phyloP scores from a whole-genome alignment of 768 basidiomycete species.

The Sporobolomyces phaffii region DNA sequence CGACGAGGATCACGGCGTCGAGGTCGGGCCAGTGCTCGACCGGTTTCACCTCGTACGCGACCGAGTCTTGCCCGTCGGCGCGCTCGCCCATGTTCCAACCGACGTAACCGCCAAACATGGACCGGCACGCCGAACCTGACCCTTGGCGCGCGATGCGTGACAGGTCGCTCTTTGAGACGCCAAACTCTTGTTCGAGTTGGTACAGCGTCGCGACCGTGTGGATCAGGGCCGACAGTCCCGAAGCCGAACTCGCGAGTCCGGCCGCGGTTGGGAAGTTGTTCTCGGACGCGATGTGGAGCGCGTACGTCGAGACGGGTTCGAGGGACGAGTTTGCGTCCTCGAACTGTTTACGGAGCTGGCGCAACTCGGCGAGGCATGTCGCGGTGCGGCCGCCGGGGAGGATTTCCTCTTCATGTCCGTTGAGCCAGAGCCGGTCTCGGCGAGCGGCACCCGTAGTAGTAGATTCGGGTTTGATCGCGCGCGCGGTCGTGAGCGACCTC shows the following conservation, averaged over 20 bases:
- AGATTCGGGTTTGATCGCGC: slow-evolving; percentile 63
- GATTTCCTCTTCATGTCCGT: slow-evolving; percentile 85
- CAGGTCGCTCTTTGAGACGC: slow-evolving; percentile 65
- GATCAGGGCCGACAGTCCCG: slow-evolving; percentile 91
- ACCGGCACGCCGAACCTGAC: slow-evolving; percentile 94
- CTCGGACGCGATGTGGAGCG: slow-evolving; percentile 82
- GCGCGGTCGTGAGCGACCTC: slow-evolving; percentile 84
- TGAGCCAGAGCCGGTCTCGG: slow-evolving; percentile 82
- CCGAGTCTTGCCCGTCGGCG: slow-evolving; percentile 71
- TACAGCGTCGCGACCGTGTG: slow-evolving; percentile 83
- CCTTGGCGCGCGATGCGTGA: slow-evolving; percentile 94
- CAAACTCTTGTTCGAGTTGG: slow-evolving; percentile 51
- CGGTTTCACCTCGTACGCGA: slow-evolving; percentile 79
- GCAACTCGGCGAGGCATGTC: slow-evolving; percentile 84
- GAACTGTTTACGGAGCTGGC: slow-evolving; percentile 63
- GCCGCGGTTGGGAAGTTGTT: slow-evolving; percentile 99
- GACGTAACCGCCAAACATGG: slow-evolving; percentile 93
- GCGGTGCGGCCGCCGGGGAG: slow-evolving; percentile 68
- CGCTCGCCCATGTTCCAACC: slow-evolving; percentile 77
- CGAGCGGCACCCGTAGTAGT: neutral
- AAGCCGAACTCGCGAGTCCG: slow-evolving; percentile 92
- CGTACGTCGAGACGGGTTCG: slow-evolving; percentile 51
- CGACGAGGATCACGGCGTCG: slow-evolving; percentile 95
- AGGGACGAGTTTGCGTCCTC: slow-evolving; percentile 55
- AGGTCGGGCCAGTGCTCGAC: slow-evolving; percentile 87